These are phyloP conservation scores for Quercus alba DNA, from an alignment of 306 rosid species.

Conservation along the genomic window DNA sequence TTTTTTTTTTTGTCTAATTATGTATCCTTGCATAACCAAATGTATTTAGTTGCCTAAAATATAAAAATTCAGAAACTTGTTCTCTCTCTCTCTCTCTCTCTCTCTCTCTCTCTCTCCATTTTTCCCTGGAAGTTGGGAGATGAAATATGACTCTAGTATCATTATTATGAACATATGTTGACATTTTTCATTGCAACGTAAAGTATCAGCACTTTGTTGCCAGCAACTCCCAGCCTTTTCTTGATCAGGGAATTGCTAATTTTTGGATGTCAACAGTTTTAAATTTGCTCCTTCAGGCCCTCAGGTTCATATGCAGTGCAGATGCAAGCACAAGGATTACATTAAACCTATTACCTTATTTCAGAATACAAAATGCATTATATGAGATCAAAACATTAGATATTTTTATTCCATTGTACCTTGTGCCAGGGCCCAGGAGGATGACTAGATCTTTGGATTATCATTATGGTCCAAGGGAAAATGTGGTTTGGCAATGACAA, in stretches of 20 bases:
- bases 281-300: not conserved
- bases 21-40: not conserved
- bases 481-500: conserved; percentile 42
- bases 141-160: not conserved
- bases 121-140: too few relatives aligned
- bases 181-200: not conserved
- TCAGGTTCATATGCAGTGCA: not conserved
- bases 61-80: not conserved
- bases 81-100: not conserved
- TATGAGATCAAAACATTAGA: not conserved
- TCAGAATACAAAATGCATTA: too few relatives aligned
- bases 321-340: too few relatives aligned
- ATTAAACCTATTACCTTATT: too few relatives aligned
- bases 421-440: not conserved
- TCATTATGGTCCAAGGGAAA: conserved; percentile 10
- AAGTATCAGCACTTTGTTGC: not conserved
- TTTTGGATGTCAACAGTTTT: too few relatives aligned
- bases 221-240: too few relatives aligned
- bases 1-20: not conserved
- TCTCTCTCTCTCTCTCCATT: not conserved
- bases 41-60: not conserved
- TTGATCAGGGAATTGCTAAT: not conserved
- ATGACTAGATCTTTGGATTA: conserved; percentile 2
- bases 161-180: not conserved
- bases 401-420: not conserved